Base-by-base conservation (phyloP, 108 stramenopile genomes). In the Epipyxis sp. region DNA sequence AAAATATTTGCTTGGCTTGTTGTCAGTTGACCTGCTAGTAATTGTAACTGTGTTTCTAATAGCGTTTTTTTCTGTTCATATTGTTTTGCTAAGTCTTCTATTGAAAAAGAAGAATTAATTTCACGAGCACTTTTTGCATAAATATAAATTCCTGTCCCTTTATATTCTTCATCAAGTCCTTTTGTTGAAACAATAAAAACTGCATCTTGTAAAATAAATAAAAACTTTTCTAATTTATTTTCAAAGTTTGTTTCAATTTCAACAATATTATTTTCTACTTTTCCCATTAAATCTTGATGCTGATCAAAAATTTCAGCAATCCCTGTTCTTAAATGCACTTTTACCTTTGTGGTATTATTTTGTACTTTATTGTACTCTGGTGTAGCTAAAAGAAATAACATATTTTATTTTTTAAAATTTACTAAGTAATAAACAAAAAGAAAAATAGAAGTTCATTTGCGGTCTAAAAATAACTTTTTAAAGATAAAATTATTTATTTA, bases 371-470 rank as follows among this genome's bases (percentile, higher is more conserved):
- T 16, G 34, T 65, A 65, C 20, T 32, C 30, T 65, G 34, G 61
- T 65, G 61, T 32, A 65, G 20, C 34, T 65, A 65, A 32, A 65
- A 65, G 34, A 65, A 65, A 65, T 65, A 32, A 32, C 61, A 65
- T 65, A 65, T 65, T 65, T 65, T 32, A 65, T 65, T 65, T 32
- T 65, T 65, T 65, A 32, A 65, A 32, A 32, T 65, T 65, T 65
- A 65, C 34, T 65, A 16, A 32, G 20, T 65, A 32, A 32, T 32
- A 65, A 32, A 65, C 34, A 65, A 32, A 32, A 32, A 65, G 34
- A 65, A 65, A 32, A 65, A 65, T 65, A n/a, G n/a, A n/a, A n/a
- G n/a, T n/a, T n/a, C n/a, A n/a, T n/a, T n/a, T n/a, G n/a, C n/a
- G n/a, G n/a, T n/a, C 34, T 65, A 32, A 32, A 16, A 65, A 65